Conservation (phyloP, 306 rosid genomes). For the Trifolium pratense region DNA sequence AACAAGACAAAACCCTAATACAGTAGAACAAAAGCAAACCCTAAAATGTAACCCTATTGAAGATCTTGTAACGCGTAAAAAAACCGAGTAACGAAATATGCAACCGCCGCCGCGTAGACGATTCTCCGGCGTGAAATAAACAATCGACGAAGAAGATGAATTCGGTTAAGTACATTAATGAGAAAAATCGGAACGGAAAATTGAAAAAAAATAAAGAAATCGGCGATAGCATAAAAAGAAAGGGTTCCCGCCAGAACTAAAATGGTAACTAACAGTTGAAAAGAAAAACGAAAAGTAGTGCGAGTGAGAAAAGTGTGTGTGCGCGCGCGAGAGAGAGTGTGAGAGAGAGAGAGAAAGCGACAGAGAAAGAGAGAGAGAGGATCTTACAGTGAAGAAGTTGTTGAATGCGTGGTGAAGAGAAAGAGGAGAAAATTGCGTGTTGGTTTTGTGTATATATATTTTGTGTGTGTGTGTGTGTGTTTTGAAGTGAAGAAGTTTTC, state of each 20-base stretch:
- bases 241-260: constrained; percentile 52
- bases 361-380: constrained; percentile 24
- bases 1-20: constrained; percentile 30
- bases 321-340: neutral
- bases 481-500: constrained; percentile 46
- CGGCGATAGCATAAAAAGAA: neutral
- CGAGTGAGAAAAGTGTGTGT: constrained; percentile 17
- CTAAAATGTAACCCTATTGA: constrained; percentile 38
- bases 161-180: neutral
- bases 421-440: constrained; percentile 27
- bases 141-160: neutral
- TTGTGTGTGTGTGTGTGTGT: neutral
- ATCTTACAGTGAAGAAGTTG: constrained; percentile 47
- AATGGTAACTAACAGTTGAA: constrained; percentile 27
- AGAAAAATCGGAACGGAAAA: neutral
- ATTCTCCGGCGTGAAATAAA: neutral
- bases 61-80: constrained; percentile 34
- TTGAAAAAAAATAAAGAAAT: neutral
- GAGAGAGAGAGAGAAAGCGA: neutral
- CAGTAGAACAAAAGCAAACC: constrained; percentile 41
- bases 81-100: neutral
- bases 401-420: constrained; percentile 43
- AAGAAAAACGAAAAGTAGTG: neutral
- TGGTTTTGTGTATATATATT: constrained; percentile 40
- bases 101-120: neutral